phyloP scores from a whole-genome alignment of 805 yeast species.

The Lipomyces starkeyi region DNA sequence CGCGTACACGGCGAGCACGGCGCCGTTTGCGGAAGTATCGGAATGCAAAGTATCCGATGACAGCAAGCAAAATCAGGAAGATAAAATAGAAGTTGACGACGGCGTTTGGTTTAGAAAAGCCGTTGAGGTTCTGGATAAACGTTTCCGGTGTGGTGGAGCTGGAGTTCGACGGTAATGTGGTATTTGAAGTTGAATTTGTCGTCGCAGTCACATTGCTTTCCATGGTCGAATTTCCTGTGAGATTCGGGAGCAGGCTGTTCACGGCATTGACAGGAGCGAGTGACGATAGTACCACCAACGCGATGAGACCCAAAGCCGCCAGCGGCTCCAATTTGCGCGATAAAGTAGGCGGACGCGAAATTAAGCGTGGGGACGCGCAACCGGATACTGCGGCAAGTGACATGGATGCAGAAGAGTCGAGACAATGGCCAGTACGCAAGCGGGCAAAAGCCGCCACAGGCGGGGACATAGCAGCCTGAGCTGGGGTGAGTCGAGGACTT shows the following conservation, averaged over 20 bases:
- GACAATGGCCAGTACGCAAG: not conserved
- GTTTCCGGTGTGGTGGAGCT: conserved; percentile 14
- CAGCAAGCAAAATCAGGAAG: conserved; percentile 25
- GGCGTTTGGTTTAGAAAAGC: conserved; percentile 30
- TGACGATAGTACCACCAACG: not conserved
- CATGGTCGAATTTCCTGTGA: not conserved
- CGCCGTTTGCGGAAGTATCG: conserved; percentile 26
- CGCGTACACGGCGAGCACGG: conserved; percentile 10
- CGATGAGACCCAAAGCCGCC: not conserved
- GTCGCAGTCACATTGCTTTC: conserved; percentile 15
- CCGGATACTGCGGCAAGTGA: not conserved
- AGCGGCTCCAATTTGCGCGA: not conserved
- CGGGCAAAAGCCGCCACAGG: not conserved
- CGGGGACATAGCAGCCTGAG: conserved; percentile 1
- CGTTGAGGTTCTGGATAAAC: conserved; percentile 23
- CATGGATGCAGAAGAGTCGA: not conserved
- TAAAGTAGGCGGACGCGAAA: not conserved
- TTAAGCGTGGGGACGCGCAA: not conserved
- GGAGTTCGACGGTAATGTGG: conserved; percentile 16
- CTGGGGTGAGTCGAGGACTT: not conserved
- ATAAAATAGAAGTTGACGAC: conserved; percentile 34
- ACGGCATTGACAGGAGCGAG: not conserved
- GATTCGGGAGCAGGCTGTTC: conserved; percentile 2
- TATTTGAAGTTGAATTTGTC: conserved; percentile 8
- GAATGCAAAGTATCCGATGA: conserved; percentile 28